A percentile compares a stretch with the other conserved stretches of the same genome.
These are phyloP conservation scores for Themeda triandra DNA, from an alignment of 176 grass and related monocot species.

Conservation along the genomic window DNA sequence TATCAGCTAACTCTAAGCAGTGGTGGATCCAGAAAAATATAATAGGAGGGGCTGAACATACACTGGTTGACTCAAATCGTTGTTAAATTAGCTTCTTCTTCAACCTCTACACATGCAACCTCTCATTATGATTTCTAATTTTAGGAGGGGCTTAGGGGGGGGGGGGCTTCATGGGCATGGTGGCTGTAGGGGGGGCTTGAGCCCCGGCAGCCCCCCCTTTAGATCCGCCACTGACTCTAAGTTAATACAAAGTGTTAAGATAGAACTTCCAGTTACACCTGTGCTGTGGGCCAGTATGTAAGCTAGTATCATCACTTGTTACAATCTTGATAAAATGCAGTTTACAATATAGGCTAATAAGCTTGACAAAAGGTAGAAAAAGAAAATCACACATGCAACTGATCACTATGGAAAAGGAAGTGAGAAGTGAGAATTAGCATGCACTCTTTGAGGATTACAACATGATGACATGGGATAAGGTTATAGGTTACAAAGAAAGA, in stretches of 20 bases:
- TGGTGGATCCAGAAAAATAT: no score
- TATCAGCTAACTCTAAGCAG: slow-evolving; percentile 6
- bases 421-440: slow-evolving; percentile 9
- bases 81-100: no score
- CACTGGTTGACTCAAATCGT: no score
- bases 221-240: no score
- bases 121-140: no score
- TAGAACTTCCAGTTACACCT: background rate
- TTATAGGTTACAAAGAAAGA: slow-evolving; percentile 11
- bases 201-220: no score
- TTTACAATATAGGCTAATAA: background rate
- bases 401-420: background rate
- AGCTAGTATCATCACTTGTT: background rate
- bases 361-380: background rate
- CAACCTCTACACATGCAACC: no score
- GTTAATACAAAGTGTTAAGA: background rate
- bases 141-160: no score
- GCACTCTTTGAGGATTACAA: background rate
- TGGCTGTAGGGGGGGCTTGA: no score
- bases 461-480: background rate
- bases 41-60: no score
- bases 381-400: background rate
- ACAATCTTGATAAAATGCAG: background rate
- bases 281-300: background rate
- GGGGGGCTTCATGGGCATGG: no score